Evolutionary conservation across 306 rosid species (phyloP), one percentile per base, ranked within the genome.

Genomic region (Vigna nakashimae): DNA sequence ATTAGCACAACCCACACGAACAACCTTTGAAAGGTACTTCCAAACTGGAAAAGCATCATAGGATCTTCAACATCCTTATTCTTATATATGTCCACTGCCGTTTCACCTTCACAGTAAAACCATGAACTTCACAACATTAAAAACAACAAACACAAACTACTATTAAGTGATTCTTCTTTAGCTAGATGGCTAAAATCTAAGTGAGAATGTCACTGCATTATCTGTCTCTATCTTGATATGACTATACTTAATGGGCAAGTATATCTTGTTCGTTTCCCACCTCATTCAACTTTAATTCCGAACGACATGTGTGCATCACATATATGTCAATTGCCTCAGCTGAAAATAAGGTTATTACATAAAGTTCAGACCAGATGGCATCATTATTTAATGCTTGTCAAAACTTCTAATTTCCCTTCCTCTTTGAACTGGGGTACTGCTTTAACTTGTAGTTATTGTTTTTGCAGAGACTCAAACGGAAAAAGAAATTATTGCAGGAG

Each of bases 1-100:
- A 83, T 85, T 79, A 78, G 79, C 82, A 79, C 77, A 82, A 85
- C 74, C 85, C 86, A 83, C 86, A 85, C 81, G 89, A 85, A 85
- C 78, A 76, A 79, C 79, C 84, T 78, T 66, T 85, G 69, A 71
- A 82, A 84, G 77, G 80, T 85, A 65, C 84, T 82, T 75, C 10
- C 67, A 75, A 65, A 80, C 82, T 79, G 70, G 52, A 79, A 82
- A 84, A 82, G 80, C 80, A 82, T 77, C 70, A 70, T 66, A 58
- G 72, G 48, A 75, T 59, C 53, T 50, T 79, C 30, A 36, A 71
- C 56, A 69, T 78, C 69, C 76, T 48, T 69, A 22, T 52, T 72
- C 83, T 81, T 28, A 26, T 38, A 26, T 26, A 26, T 26, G 34
- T 67, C 50, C 50, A 42, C 13, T 42, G 46, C 59, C 67, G 65